Evolutionary conservation across 129 eudicot species (phyloP), one percentile per base, ranked within the genome.

Genomic region (Dittrichia graveolens): DNA sequence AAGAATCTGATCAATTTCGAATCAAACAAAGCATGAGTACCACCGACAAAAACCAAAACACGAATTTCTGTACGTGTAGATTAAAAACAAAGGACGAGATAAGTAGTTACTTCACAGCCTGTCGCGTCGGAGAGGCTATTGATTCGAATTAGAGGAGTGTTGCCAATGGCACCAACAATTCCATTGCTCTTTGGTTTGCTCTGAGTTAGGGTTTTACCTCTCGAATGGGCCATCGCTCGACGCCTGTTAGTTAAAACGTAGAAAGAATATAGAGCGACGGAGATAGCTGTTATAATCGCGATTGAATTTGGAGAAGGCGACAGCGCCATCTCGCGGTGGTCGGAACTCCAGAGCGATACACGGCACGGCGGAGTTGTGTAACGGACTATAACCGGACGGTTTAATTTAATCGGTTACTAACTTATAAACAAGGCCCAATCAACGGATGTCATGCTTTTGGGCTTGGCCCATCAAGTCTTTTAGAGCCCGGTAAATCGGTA

Each of bases 111-210:
- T 61, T 95, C 87, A 65, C 99, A 95, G 0, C 99, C 99, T 66
- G 99, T 91, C 14, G 97, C 99, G 24, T 91, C 88, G 18, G 99
- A 95, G 61, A 95, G 91, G 75, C 97, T 88, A 49, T 88, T 78
- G 56, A 95, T 88, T 52, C 99, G 87, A 70, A 95, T 95, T 0
- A 95, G 86, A 65, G 96, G 99, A 46, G 97, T 91, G 76, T 95
- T 88, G 16, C 97, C 99, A 48, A 95, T 83, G 41, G 97, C 96
- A 44, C 78, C 86, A 49, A 95, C 70, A 3, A 91, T 18, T 64
- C 99, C 99, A 15, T 76, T 86, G 47, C 74, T 73, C 35, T 72
- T 67, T 9, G 41, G 53, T 66, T 79, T 89, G 34, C 75, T 78
- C 5, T 52, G 45, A 58, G 35, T 72, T 72, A 12, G 49, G 69